Evolutionary conservation across 371 early-diverging fungal species (phyloP).

Genomic region (Batrachochytrium dendrobatidis): DNA sequence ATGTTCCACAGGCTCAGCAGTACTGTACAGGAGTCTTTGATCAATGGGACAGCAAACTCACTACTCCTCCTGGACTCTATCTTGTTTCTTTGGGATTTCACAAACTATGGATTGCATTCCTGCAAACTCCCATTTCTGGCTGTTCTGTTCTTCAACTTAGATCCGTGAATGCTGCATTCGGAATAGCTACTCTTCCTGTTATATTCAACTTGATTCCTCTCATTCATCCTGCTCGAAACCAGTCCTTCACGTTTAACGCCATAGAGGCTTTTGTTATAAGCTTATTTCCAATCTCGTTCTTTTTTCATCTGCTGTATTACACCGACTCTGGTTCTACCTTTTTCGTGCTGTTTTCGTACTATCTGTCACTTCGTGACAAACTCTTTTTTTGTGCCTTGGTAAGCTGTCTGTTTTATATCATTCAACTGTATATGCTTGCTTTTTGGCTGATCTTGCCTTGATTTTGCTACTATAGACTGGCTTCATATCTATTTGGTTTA

Average conservation of each 20-base stretch:
- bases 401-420: slow-evolving; percentile 15
- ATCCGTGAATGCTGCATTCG: slow-evolving; percentile 12
- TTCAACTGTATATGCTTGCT: too few relatives aligned
- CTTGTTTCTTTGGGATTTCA: slow-evolving; percentile 15
- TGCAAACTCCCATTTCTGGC: not conserved
- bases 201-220: slow-evolving; percentile 4
- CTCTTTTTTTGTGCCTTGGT: slow-evolving; percentile 45
- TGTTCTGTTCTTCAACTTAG: slow-evolving; percentile 4
- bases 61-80: slow-evolving; percentile 95
- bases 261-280: slow-evolving; percentile 49
- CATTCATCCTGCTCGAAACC: slow-evolving; percentile 12
- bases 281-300: slow-evolving; percentile 74
- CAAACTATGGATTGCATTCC: slow-evolving; percentile 6
- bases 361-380: slow-evolving; percentile 39
- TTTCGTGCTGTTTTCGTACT: slow-evolving; percentile 65
- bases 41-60: slow-evolving; percentile 85
- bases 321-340: slow-evolving; percentile 83
- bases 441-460: not conserved
- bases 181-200: slow-evolving; percentile 13
- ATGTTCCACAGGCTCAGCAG: slow-evolving; percentile 80
- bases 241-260: not conserved
- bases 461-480: slow-evolving; percentile 34
- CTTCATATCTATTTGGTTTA: slow-evolving; percentile 56
- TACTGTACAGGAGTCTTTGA: slow-evolving; percentile 69
- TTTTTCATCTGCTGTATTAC: slow-evolving; percentile 82